Evolutionary conservation across 176 grass and related monocot species (phyloP).

Genomic region (Pharus latifolius): DNA sequence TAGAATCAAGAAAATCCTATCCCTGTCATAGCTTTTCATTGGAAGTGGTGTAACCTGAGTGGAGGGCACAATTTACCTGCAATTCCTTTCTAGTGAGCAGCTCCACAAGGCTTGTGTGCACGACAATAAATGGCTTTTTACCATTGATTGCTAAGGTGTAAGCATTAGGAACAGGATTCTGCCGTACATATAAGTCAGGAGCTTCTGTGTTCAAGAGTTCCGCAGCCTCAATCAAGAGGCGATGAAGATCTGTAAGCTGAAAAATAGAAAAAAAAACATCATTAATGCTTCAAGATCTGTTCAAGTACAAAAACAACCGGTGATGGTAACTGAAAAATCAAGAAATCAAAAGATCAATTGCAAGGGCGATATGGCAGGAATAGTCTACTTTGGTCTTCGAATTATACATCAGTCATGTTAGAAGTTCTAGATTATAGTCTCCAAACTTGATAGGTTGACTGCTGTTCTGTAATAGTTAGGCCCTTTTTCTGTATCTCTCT

Average conservation of each 20-base stretch:
- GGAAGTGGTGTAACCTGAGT: too few species aligned
- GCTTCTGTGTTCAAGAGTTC: constrained; percentile 67
- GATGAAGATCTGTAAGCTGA: constrained; percentile 67
- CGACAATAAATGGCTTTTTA: constrained; percentile 84
- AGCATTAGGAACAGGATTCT: constrained; percentile 83
- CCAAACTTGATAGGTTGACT: background rate
- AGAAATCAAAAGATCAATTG: background rate
- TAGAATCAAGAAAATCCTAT: background rate
- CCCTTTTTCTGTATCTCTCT: too few species aligned
- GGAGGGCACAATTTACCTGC: constrained; percentile 35
- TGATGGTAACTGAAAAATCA: background rate
- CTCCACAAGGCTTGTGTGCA: constrained; percentile 90
- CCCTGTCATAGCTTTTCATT: background rate
- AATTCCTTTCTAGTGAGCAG: constrained; percentile 82
- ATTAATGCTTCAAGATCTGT: background rate
- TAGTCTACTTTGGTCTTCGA: too few species aligned
- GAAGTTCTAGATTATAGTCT: background rate
- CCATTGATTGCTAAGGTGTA: constrained; percentile 89
- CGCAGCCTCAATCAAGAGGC: constrained; percentile 53
- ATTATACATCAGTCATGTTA: background rate
- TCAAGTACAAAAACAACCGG: background rate
- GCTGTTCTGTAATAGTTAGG: too few species aligned
- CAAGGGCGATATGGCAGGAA: background rate
- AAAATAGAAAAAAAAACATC: background rate
- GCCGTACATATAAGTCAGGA: constrained; percentile 82